Base-by-base conservation (phyloP, 2,329 filamentous ascomycete species). In the Colletotrichum trifolii region DNA sequence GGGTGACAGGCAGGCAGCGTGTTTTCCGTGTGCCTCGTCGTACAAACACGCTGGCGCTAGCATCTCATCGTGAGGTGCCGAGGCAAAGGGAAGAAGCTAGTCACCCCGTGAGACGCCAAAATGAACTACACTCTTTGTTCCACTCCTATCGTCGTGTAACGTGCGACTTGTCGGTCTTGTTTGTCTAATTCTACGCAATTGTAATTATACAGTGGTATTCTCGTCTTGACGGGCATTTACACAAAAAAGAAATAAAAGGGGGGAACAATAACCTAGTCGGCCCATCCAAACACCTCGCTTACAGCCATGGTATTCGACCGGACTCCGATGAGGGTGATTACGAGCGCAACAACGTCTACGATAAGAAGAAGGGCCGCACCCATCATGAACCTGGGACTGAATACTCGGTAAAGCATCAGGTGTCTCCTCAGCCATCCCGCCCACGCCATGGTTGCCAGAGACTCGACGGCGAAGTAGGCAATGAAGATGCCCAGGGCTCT, bases 331-430 rank as follows among this genome's bases (percentile, higher is more conserved):
- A 97, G 75, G n/a, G 89, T 87, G 13, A 97, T 83, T 12, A 89
- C 68, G 8, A 96, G 84, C 1, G 86, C 85, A 2, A 96, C 84
- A 4, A 96, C 69, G 73, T 98, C 95, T 9, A 97, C 89, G 34
- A 94, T 83, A 13, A 95, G 73, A 64, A 98, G 75, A 54, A 91
- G 85, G 4, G 86, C 79, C 0, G 89, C 90, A 0, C 91, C 93
- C 75, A 93, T 86, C 91, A 99, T 92, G 80, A 95, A 99, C 35
- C 95, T 82, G 50, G 96, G 96, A 78, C 87, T 90, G 74, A 99
- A 99, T 47, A 99, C 93, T 46, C 96, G 87, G 79, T 96, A 99
- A 36, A 99, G 85, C 96, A 99, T 99, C 68, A 99, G 84, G 81
- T 99, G 96, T 55, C 96, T 85, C 58, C 96, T 85, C 72, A 99